Percentiles rank a stretch among this genome's conserved stretches.
phyloP scores from a whole-genome alignment of 306 rosid species.

The Rosa lucieae region DNA sequence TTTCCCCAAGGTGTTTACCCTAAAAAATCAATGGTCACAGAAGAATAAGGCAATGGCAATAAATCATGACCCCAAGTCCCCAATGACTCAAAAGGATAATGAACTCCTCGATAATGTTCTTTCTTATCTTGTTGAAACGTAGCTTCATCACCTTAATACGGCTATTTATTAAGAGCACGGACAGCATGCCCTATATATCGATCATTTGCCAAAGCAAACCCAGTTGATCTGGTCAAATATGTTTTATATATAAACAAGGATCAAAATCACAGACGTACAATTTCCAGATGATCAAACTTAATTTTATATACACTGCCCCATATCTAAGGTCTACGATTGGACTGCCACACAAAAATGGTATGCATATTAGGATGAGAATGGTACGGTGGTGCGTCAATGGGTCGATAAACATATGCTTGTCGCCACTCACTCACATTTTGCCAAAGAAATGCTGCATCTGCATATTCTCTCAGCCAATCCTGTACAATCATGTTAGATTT shows the following conservation, averaged over 20 bases:
- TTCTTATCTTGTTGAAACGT: neutral
- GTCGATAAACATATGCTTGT: conserved; percentile 11
- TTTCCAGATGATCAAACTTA: no score
- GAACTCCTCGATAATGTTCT: neutral
- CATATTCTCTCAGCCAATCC: conserved; percentile 13
- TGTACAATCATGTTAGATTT: conserved; percentile 39
- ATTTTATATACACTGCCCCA: no score
- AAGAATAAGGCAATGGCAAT: neutral
- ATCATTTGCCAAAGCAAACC: no score
- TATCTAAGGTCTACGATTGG: no score
- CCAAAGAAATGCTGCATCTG: conserved; percentile 10
- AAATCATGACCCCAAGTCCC: conserved; percentile 2
- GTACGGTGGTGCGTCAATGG: neutral
- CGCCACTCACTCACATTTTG: conserved; percentile 18
- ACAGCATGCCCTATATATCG: no score
- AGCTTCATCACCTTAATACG: neutral
- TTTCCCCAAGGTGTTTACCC: neutral
- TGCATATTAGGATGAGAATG: conserved; percentile 22
- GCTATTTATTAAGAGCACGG: neutral
- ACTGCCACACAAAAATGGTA: no score
- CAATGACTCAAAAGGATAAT: neutral
- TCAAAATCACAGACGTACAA: no score
- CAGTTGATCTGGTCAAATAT: no score
- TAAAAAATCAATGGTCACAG: neutral
- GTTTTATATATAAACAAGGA: no score